phyloP scores from a whole-genome alignment of 139 green algal species.

The Chlorella sp. region DNA sequence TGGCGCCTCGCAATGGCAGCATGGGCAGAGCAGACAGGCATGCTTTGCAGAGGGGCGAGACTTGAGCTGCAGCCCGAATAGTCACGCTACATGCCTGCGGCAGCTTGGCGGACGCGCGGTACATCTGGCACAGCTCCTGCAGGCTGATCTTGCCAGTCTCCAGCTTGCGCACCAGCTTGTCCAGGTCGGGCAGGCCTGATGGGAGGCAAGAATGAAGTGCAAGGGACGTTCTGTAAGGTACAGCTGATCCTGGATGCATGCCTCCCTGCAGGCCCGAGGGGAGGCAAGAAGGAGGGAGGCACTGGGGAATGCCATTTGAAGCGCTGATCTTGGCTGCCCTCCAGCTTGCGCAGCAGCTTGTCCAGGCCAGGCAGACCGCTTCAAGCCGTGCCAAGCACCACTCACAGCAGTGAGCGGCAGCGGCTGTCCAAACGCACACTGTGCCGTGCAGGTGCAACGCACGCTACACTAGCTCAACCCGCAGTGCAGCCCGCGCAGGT shows the following conservation, averaged over 20 bases:
- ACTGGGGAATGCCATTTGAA: too few species aligned
- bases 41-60: too few species aligned
- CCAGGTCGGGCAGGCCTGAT: slow-evolving; percentile 92
- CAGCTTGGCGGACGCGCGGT: slow-evolving; percentile 81
- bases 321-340: slow-evolving; percentile 68
- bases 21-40: too few species aligned
- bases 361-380: slow-evolving; percentile 95
- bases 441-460: too few species aligned
- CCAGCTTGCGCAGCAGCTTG: slow-evolving; percentile 85
- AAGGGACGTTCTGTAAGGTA: background rate
- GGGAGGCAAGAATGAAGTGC: background rate
- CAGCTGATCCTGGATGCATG: too few species aligned
- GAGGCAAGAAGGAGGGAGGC: too few species aligned
- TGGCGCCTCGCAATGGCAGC: too few species aligned
- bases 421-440: too few species aligned
- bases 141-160: slow-evolving; percentile 70
- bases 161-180: slow-evolving; percentile 88
- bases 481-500: slow-evolving; percentile 68
- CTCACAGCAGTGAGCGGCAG: too few species aligned
- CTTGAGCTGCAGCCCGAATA: too few species aligned
- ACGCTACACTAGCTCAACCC: slow-evolving; percentile 59
- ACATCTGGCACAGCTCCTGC: slow-evolving; percentile 93
- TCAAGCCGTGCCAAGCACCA: too few species aligned
- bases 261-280: too few species aligned
- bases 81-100: slow-evolving; percentile 43